These are phyloP conservation scores for Quercus aquifolioides DNA, from an alignment of 306 rosid species.

Conservation along the genomic window DNA sequence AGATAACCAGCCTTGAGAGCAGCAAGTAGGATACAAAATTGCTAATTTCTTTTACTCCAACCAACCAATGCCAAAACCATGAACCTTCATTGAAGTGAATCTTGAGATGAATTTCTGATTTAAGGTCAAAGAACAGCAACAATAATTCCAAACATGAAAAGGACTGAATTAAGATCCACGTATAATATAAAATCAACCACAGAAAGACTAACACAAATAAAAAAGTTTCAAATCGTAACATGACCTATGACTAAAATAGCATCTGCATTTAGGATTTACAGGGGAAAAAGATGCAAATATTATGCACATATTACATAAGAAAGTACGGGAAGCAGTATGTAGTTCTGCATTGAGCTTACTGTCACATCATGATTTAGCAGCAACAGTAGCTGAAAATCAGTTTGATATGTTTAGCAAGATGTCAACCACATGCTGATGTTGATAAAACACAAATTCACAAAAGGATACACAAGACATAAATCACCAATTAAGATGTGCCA, in stretches of 20 bases:
- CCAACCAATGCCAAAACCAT: slow-evolving; percentile 48
- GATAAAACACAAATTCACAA: neutral
- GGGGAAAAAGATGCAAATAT: neutral
- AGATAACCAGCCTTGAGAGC: slow-evolving; percentile 18
- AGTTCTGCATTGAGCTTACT: too few relatives aligned
- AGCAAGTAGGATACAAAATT: slow-evolving; percentile 62
- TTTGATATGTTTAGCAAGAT: neutral
- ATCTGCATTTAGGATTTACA: neutral
- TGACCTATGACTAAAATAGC: neutral
- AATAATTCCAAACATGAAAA: slow-evolving; percentile 3
- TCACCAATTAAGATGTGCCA: neutral
- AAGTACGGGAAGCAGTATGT: neutral
- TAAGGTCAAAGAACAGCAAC: slow-evolving; percentile 46
- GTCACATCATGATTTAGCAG: too few relatives aligned
- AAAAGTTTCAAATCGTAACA: slow-evolving; percentile 9
- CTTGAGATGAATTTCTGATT: slow-evolving; percentile 44
- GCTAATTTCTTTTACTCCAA: slow-evolving; percentile 43
- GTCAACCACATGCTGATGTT: neutral
- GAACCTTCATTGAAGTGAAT: slow-evolving; percentile 47
- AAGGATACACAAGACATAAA: neutral
- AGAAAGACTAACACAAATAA: neutral
- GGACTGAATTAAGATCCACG: slow-evolving; percentile 6
- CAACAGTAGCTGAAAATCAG: neutral
- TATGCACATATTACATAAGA: neutral
- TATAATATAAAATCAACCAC: slow-evolving; percentile 22